Evolutionary conservation across 257 asterid genomes (phyloP).

Genomic region (Capsicum pubescens): DNA sequence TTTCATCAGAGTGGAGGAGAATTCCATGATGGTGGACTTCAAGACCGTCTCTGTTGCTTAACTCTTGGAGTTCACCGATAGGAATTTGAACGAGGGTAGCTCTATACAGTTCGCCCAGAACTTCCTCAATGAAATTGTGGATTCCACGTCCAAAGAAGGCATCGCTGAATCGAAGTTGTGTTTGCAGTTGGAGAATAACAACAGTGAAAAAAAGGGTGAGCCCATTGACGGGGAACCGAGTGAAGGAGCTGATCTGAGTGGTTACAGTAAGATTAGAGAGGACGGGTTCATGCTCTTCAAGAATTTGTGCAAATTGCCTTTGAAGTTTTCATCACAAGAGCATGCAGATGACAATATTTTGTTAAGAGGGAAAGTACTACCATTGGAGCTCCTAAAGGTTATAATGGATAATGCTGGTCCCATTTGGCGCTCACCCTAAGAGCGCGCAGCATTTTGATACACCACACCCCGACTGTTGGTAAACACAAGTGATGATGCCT

Average conservation of each 20-base stretch:
- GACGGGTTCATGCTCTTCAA: conserved; percentile 89
- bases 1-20: conserved; percentile 81
- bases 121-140: conserved; percentile 76
- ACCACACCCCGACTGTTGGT: no score
- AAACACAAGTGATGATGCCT: no score
- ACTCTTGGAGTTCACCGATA: conserved; percentile 87
- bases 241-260: conserved; percentile 48
- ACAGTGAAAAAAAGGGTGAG: conserved; percentile 42
- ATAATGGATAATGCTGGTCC: conserved; percentile 89
- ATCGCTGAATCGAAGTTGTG: conserved; percentile 45
- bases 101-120: conserved; percentile 82
- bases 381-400: conserved; percentile 94
- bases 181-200: conserved; percentile 48
- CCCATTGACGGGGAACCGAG: conserved; percentile 40
- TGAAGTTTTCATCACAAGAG: conserved; percentile 93
- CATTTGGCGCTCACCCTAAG: conserved; percentile 63
- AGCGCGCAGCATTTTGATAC: no score
- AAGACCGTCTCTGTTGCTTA: conserved; percentile 72
- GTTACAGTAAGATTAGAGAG: conserved; percentile 82
- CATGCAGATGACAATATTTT: conserved; percentile 90
- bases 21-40: conserved; percentile 60
- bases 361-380: conserved; percentile 85
- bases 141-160: conserved; percentile 73
- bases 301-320: conserved; percentile 93
- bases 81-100: conserved; percentile 90